phyloP scores from a whole-genome alignment of 139 green algal genomes.

The Coelastrella sp. region DNA sequence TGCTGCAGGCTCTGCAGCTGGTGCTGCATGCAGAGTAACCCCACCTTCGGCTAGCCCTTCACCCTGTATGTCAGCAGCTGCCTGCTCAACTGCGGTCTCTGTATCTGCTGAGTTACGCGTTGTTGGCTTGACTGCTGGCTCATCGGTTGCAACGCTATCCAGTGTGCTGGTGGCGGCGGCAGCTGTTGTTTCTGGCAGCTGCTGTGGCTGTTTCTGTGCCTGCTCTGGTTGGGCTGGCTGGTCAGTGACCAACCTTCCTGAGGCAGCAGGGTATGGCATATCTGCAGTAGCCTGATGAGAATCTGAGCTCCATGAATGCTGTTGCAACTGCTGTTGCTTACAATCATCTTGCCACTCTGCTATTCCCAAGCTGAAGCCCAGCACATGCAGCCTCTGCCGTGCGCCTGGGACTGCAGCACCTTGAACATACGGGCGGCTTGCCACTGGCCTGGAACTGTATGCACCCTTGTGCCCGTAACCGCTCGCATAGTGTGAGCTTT shows the following conservation, averaged over 20 bases:
- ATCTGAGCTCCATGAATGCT: neutral
- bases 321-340: neutral
- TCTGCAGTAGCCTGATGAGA: too few relatives aligned
- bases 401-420: neutral
- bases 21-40: too few relatives aligned
- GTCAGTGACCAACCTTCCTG: too few relatives aligned
- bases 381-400: slow-evolving; percentile 9
- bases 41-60: too few relatives aligned
- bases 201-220: neutral
- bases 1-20: too few relatives aligned
- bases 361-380: slow-evolving; percentile 11
- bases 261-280: too few relatives aligned
- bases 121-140: too few relatives aligned
- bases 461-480: too few relatives aligned
- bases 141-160: neutral
- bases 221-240: neutral
- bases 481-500: too few relatives aligned
- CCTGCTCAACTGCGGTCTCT: too few relatives aligned
- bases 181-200: neutral
- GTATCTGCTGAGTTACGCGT: too few relatives aligned
- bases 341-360: slow-evolving; percentile 20
- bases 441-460: neutral
- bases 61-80: too few relatives aligned
- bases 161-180: neutral
- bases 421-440: neutral